Conservation (phyloP, 2,329 filamentous ascomycete species). For the Zalaria sp. region DNA sequence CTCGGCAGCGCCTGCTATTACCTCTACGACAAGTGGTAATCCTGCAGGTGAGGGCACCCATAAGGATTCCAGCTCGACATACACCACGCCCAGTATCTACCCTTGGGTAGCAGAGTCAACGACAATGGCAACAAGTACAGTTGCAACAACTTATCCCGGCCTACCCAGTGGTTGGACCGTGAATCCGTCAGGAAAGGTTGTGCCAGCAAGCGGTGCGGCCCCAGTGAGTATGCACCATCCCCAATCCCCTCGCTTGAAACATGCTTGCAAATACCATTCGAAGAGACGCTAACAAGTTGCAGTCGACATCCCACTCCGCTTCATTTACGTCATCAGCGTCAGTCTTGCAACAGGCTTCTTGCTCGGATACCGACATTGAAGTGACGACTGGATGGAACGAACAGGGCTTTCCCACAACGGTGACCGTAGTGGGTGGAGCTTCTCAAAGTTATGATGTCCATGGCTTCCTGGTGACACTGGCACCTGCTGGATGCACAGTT, state of each 20-base stretch:
- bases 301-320: slow-evolving; percentile 37
- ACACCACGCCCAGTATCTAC: slow-evolving; percentile 19
- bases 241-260: slow-evolving; percentile 6
- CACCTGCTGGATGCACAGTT: background rate
- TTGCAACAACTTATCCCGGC: slow-evolving; percentile 30
- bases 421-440: slow-evolving; percentile 23
- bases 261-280: slow-evolving; percentile 3
- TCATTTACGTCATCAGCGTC: slow-evolving; percentile 38
- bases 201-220: slow-evolving; percentile 51
- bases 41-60: slow-evolving; percentile 54
- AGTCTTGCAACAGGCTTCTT: slow-evolving; percentile 28
- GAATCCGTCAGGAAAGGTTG: slow-evolving; percentile 59
- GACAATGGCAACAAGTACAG: slow-evolving; percentile 26
- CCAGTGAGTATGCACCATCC: slow-evolving; percentile 45
- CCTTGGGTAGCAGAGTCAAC: slow-evolving; percentile 25
- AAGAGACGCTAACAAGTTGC: slow-evolving; percentile 12
- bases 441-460: slow-evolving; percentile 30
- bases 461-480: slow-evolving; percentile 24
- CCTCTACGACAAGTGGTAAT: slow-evolving; percentile 46
- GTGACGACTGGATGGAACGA: slow-evolving; percentile 33
- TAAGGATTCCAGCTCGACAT: slow-evolving; percentile 24
- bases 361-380: slow-evolving; percentile 28
- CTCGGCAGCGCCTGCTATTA: slow-evolving; percentile 44
- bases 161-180: slow-evolving; percentile 74
- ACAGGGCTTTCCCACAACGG: slow-evolving; percentile 35